Conservation (phyloP, 345 rosid species). For the Physaria fendleri region DNA sequence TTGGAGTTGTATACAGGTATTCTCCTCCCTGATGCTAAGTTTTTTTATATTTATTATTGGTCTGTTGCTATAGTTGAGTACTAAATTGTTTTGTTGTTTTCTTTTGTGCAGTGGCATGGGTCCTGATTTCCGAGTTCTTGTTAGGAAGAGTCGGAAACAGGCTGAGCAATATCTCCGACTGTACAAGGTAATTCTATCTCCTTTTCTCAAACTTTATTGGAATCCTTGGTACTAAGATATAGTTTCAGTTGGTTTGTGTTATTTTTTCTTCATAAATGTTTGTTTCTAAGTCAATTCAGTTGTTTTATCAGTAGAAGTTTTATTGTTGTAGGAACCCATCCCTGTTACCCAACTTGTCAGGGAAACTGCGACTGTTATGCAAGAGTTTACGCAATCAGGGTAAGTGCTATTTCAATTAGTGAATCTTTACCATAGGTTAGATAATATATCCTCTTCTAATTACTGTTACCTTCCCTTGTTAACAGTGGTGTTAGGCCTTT, state of each 20-base stretch:
- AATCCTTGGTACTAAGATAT: no score
- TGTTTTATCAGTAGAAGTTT: conserved; percentile 3
- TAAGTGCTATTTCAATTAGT: no score
- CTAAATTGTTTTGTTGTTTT: no score
- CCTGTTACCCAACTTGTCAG: conserved; percentile 99
- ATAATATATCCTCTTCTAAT: no score
- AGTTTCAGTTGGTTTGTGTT: background rate
- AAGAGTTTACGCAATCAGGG: no score
- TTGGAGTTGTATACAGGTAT: conserved; percentile 99
- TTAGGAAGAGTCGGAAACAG: conserved; percentile 92
- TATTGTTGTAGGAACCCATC: conserved; percentile 66
- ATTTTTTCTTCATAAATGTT: no score
- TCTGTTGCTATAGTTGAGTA: no score
- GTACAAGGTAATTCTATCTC: conserved; percentile 50
- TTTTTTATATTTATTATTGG: no score
- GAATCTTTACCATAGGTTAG: no score
- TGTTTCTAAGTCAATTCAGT: background rate
- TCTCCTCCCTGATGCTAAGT: no score
- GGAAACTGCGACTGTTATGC: no score
- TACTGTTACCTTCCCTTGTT: background rate
- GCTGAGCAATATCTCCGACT: conserved; percentile 79
- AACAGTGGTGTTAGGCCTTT: conserved; percentile 92
- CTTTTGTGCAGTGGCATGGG: no score
- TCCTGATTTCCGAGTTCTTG: conserved; percentile 89
- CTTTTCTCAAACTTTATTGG: background rate